These are phyloP conservation scores for Ilyonectria robusta DNA, from an alignment of 2,329 filamentous ascomycete species.

Conservation along the genomic window DNA sequence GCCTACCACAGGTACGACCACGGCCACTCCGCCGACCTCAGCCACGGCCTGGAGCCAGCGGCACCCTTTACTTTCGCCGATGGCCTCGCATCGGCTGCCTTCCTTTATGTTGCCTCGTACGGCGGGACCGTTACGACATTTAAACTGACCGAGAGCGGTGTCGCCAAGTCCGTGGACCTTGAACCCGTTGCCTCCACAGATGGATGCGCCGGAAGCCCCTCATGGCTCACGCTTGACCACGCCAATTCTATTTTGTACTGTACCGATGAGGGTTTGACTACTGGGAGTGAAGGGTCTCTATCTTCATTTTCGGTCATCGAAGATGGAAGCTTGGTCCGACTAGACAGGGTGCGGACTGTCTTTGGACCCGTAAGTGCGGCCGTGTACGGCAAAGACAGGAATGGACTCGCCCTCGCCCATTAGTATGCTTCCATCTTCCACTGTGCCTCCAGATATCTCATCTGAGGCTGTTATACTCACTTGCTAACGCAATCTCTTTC, in stretches of 20 bases:
- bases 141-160: conserved; percentile 52
- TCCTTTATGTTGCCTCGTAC: conserved; percentile 65
- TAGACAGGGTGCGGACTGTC: conserved; percentile 54
- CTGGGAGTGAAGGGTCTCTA: conserved; percentile 63
- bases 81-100: background rate
- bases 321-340: conserved; percentile 56
- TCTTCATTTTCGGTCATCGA: conserved; percentile 55
- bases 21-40: background rate
- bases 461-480: background rate
- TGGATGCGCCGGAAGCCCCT: conserved; percentile 67
- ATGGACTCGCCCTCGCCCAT: conserved; percentile 60
- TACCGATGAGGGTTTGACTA: conserved; percentile 68
- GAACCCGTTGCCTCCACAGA: conserved; percentile 58
- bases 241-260: conserved; percentile 68
- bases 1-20: conserved; percentile 29
- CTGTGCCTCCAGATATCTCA: background rate
- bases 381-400: conserved; percentile 58
- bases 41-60: background rate
- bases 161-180: conserved; percentile 49
- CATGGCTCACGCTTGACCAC: conserved; percentile 72
- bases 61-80: background rate
- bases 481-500: conserved; percentile 23
- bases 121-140: conserved; percentile 64
- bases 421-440: conserved; percentile 56
- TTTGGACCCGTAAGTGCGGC: conserved; percentile 61